These are phyloP conservation scores for Pseudogymnoascus sp. DNA, from an alignment of 2,329 filamentous ascomycete species.

Conservation along the genomic window DNA sequence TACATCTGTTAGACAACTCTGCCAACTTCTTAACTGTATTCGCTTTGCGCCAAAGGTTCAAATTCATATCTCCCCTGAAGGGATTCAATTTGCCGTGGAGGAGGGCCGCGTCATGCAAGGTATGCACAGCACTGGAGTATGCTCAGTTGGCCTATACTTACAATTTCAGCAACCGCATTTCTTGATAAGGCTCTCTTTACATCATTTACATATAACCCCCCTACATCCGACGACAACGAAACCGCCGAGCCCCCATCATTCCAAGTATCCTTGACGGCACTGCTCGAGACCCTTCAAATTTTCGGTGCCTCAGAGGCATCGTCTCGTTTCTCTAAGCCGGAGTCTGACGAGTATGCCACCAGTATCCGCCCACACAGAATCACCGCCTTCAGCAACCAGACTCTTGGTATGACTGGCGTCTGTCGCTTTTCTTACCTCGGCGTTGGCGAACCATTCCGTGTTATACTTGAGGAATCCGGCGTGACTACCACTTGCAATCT, in stretches of 20 bases:
- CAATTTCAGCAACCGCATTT: constrained; percentile 58
- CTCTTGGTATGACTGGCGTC: constrained; percentile 73
- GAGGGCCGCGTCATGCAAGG: constrained; percentile 89
- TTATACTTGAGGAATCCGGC: constrained; percentile 77
- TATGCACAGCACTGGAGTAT: constrained; percentile 29
- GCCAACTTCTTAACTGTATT: constrained; percentile 51
- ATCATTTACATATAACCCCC: constrained; percentile 62
- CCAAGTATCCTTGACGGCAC: constrained; percentile 74
- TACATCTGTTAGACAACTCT: constrained; percentile 67
- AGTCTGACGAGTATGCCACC: constrained; percentile 51
- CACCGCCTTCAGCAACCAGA: constrained; percentile 75
- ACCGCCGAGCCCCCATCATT: constrained; percentile 54
- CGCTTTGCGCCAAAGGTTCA: constrained; percentile 47
- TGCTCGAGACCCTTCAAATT: constrained; percentile 91
- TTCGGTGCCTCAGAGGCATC: constrained; percentile 74
- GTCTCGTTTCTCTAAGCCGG: constrained; percentile 47
- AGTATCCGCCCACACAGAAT: constrained; percentile 53
- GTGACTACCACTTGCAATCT: constrained; percentile 86
- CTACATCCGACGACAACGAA: constrained; percentile 31
- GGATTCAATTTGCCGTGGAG: constrained; percentile 79
- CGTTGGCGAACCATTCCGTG: constrained; percentile 68
- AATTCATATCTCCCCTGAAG: constrained; percentile 74
- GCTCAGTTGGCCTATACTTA: constrained; percentile 13
- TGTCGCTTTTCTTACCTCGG: constrained; percentile 73
- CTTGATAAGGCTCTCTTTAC: constrained; percentile 85